phyloP scores from a whole-genome alignment of 2,329 filamentous ascomycete species.

The Pleoardoris graminearum region DNA sequence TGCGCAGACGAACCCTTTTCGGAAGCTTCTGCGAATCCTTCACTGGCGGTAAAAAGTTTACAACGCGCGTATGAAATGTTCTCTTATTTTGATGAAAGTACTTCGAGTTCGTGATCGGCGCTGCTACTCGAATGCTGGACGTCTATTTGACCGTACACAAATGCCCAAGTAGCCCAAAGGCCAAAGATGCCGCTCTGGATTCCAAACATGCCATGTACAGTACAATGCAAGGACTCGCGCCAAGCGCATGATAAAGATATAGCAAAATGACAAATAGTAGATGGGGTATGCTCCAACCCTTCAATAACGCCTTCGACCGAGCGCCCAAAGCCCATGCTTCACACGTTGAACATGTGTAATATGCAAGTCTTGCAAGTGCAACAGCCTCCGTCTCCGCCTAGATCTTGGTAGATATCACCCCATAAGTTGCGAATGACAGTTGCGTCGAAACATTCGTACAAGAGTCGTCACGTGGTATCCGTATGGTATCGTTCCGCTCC shows the following conservation, averaged over 20 bases:
- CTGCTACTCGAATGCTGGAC: too few relatives aligned
- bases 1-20: slow-evolving; percentile 1
- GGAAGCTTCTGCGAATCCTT: slow-evolving; percentile 6
- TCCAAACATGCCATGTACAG: not conserved
- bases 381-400: not conserved
- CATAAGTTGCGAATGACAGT: not conserved
- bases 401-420: not conserved
- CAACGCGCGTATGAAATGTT: too few relatives aligned
- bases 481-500: not conserved
- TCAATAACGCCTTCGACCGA: too few relatives aligned
- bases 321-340: not conserved
- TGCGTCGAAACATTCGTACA: not conserved
- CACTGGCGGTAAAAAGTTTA: not conserved
- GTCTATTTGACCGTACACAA: not conserved
- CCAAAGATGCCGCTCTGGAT: not conserved
- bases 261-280: not conserved
- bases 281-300: not conserved
- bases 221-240: not conserved
- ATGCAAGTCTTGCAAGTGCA: not conserved
- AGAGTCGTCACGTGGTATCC: not conserved
- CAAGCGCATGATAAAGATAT: not conserved
- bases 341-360: not conserved
- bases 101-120: too few relatives aligned
- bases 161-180: not conserved
- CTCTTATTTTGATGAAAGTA: too few relatives aligned